A percentile compares a stretch with the other conserved stretches of the same genome.
phyloP scores from a whole-genome alignment of 2,329 filamentous ascomycete genomes.

The Pseudocercospora eumusae region DNA sequence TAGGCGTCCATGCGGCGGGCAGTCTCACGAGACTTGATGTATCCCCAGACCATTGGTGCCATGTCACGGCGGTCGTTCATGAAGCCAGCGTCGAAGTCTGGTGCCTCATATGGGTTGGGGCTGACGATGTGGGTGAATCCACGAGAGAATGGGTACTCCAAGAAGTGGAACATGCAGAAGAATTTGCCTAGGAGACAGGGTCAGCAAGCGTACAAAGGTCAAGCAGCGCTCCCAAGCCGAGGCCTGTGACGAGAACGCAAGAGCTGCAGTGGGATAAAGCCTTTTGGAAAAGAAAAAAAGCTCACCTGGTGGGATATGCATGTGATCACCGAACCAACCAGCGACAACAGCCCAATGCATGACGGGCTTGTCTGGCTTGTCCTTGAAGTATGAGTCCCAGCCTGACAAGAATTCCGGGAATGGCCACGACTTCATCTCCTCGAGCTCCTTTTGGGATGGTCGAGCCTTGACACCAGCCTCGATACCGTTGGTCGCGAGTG shows the following conservation, averaged over 20 bases:
- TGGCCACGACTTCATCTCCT: conserved; percentile 70
- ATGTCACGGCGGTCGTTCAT: conserved; percentile 86
- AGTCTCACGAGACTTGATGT: conserved; percentile 80
- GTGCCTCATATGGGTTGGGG: conserved; percentile 61
- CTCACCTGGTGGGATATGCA: conserved; percentile 65
- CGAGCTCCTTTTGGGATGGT: conserved; percentile 67
- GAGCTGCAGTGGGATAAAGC: conserved; percentile 46
- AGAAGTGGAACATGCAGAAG: conserved; percentile 82
- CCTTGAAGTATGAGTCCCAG: conserved; percentile 80
- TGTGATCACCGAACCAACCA: conserved; percentile 57
- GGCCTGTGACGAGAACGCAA: not conserved
- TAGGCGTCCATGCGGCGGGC: conserved; percentile 76
- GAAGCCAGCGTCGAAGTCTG: conserved; percentile 71
- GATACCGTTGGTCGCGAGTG: conserved; percentile 75
- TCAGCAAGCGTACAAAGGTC: not conserved
- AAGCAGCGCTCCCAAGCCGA: not conserved
- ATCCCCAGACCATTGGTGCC: conserved; percentile 82
- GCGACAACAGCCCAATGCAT: conserved; percentile 82
- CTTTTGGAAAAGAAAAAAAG: conserved; percentile 87
- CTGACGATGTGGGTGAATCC: conserved; percentile 65
- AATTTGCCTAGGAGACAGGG: conserved; percentile 56
- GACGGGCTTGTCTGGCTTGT: conserved; percentile 82
- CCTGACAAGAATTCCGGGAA: conserved; percentile 72
- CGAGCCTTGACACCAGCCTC: conserved; percentile 78
- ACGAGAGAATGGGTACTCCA: conserved; percentile 75